Percentiles rank a stretch among this genome's conserved stretches.
These are phyloP conservation scores for Clonostachys rhizophaga DNA, from an alignment of 2,329 filamentous ascomycete species.

Conservation along the genomic window DNA sequence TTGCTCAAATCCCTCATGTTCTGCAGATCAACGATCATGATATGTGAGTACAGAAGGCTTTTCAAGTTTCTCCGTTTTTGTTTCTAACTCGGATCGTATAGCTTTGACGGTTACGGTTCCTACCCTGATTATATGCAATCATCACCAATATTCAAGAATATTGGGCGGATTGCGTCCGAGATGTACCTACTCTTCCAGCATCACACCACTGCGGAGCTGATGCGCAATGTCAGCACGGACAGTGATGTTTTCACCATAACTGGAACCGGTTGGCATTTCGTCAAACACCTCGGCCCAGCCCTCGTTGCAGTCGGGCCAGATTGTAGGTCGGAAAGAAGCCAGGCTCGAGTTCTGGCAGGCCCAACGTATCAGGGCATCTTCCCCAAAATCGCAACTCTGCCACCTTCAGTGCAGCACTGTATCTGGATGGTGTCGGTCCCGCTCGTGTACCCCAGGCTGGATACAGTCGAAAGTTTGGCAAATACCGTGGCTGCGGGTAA, in stretches of 20 bases:
- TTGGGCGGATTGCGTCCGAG: slow-evolving; percentile 89
- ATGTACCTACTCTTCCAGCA: slow-evolving; percentile 99
- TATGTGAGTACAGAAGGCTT: slow-evolving; percentile 62
- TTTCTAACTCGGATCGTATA: slow-evolving; percentile 22
- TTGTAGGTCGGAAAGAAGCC: slow-evolving; percentile 85
- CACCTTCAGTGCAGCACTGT: slow-evolving; percentile 91
- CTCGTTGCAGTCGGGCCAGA: slow-evolving; percentile 88
- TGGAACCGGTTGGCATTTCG: slow-evolving; percentile 96
- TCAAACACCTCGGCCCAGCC: slow-evolving; percentile 91
- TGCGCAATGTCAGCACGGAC: slow-evolving; percentile 84
- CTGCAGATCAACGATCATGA: slow-evolving; percentile 95
- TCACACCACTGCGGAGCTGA: slow-evolving; percentile 89
- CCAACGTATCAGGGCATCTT: slow-evolving; percentile 97
- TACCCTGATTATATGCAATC: slow-evolving; percentile 99
- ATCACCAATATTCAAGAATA: slow-evolving; percentile 97
- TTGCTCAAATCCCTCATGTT: slow-evolving; percentile 94
- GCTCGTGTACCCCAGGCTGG: slow-evolving; percentile 83
- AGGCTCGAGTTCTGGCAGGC: slow-evolving; percentile 88
- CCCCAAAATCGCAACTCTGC: slow-evolving; percentile 87
- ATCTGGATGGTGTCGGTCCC: slow-evolving; percentile 95
- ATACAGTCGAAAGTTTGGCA: slow-evolving; percentile 86
- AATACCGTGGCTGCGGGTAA: slow-evolving; percentile 92
- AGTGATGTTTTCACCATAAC: slow-evolving; percentile 94
- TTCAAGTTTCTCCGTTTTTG: background rate
- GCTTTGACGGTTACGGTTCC: slow-evolving; percentile 94